Evolutionary conservation across 2,329 filamentous ascomycete species (phyloP).

Genomic region (Colletotrichum limetticola): DNA sequence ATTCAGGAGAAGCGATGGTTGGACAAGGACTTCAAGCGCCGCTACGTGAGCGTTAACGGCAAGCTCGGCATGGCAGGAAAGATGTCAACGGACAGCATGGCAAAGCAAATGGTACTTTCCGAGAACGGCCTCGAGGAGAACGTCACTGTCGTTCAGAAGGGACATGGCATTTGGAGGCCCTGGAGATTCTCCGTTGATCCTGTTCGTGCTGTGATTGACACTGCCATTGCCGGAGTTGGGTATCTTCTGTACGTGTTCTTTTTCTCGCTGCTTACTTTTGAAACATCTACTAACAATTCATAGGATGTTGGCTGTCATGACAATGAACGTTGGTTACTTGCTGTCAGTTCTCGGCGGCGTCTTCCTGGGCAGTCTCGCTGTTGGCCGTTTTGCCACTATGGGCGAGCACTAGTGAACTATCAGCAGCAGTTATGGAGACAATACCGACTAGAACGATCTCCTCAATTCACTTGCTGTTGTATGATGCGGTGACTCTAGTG

Average conservation of each 20-base stretch:
- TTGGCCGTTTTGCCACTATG: constrained; percentile 74
- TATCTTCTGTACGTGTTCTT: constrained; percentile 81
- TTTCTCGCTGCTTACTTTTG: not conserved
- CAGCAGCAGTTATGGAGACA: not conserved
- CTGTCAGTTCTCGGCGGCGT: constrained; percentile 80
- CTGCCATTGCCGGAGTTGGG: constrained; percentile 78
- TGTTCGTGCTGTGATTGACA: constrained; percentile 76
- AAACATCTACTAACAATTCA: not conserved
- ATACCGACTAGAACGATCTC: not conserved
- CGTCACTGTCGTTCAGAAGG: constrained; percentile 77
- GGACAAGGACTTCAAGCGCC: constrained; percentile 76
- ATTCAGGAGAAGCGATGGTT: constrained; percentile 73
- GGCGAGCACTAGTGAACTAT: constrained; percentile 57
- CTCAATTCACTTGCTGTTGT: not conserved
- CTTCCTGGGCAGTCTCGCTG: constrained; percentile 86
- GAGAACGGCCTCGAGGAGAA: constrained; percentile 85
- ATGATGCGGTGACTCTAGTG: not conserved
- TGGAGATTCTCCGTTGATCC: constrained; percentile 87
- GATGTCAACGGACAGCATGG: constrained; percentile 67
- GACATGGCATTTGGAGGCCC: constrained; percentile 65
- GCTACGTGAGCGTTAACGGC: constrained; percentile 80
- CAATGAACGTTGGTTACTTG: constrained; percentile 87
- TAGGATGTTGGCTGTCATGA: constrained; percentile 95
- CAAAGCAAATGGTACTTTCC: constrained; percentile 74
- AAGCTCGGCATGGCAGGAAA: constrained; percentile 68